Evolutionary conservation across 768 basidiomycete species (phyloP).

Genomic region (Paxillus ammoniavirescens): DNA sequence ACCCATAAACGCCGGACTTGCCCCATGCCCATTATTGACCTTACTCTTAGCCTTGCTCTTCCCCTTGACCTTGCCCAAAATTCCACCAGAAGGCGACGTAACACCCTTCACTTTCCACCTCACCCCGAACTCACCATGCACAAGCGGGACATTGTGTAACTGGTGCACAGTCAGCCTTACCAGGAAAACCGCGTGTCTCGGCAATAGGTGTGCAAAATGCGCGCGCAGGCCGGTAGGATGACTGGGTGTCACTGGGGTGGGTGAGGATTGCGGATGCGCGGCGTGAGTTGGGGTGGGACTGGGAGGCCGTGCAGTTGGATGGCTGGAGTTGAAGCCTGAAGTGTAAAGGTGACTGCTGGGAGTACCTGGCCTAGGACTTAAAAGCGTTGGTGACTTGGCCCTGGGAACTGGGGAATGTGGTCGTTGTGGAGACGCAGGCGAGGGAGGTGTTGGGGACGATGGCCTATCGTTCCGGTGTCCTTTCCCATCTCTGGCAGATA

Average conservation of each 20-base stretch:
- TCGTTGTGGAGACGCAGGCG: neutral
- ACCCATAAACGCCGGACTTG: neutral
- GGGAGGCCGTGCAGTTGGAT: slow-evolving; percentile 2
- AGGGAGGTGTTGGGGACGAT: neutral
- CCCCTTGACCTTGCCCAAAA: slow-evolving; percentile 41
- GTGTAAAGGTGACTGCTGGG: neutral
- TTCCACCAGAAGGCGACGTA: slow-evolving; percentile 39
- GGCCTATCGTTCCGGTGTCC: neutral
- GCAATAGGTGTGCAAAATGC: slow-evolving; percentile 59
- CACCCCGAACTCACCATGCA: slow-evolving; percentile 66
- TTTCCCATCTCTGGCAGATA: neutral
- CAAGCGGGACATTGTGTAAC: slow-evolving; percentile 68
- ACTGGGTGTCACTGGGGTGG: neutral
- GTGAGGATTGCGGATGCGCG: neutral
- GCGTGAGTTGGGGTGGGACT: slow-evolving; percentile 7
- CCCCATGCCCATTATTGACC: neutral
- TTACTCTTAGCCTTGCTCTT: slow-evolving; percentile 25
- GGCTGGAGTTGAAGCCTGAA: neutral
- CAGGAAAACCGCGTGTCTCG: slow-evolving; percentile 65
- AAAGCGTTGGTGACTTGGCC: neutral
- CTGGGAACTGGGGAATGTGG: neutral
- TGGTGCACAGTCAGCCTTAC: slow-evolving; percentile 62
- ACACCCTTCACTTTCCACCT: slow-evolving; percentile 72
- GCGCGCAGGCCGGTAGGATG: slow-evolving; percentile 43
- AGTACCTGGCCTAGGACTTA: slow-evolving; percentile 1